These are phyloP conservation scores for Chalara sp. DNA, from an alignment of 2,329 filamentous ascomycete species.

Conservation along the genomic window DNA sequence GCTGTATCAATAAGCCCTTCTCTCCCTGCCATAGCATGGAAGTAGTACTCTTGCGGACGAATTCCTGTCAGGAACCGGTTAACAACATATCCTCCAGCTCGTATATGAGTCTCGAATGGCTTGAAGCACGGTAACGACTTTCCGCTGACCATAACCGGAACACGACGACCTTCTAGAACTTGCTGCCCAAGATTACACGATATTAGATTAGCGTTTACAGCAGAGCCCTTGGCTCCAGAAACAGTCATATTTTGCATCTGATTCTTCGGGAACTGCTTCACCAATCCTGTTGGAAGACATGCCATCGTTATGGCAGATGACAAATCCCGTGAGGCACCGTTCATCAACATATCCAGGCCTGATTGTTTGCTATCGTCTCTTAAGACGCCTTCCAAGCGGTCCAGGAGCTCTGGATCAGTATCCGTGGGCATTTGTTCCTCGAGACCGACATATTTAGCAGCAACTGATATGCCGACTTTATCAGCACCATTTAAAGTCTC, in stretches of 20 bases:
- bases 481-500: conserved; percentile 62
- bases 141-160: conserved; percentile 95
- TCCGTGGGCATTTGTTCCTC: conserved; percentile 54
- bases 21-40: conserved; percentile 98
- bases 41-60: conserved; percentile 95
- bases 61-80: conserved; percentile 98
- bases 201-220: conserved; percentile 94
- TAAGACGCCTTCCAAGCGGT: conserved; percentile 80
- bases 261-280: conserved; percentile 91
- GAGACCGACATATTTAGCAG: conserved; percentile 82
- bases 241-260: conserved; percentile 99
- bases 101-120: conserved; percentile 80
- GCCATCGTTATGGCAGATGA: conserved; percentile 72
- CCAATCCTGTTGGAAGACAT: conserved; percentile 75
- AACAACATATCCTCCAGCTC: conserved; percentile 88
- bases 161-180: conserved; percentile 87
- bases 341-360: conserved; percentile 83
- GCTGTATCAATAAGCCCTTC: conserved; percentile 98
- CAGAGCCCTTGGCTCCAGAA: conserved; percentile 87
- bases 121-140: conserved; percentile 93
- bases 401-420: conserved; percentile 64
- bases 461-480: conserved; percentile 68
- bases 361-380: conserved; percentile 88
- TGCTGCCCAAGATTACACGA: conserved; percentile 97
- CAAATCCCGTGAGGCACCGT: conserved; percentile 59